Evolutionary conservation across 2,329 filamentous ascomycete genomes (phyloP).

Genomic region (Juglanconis sp.): DNA sequence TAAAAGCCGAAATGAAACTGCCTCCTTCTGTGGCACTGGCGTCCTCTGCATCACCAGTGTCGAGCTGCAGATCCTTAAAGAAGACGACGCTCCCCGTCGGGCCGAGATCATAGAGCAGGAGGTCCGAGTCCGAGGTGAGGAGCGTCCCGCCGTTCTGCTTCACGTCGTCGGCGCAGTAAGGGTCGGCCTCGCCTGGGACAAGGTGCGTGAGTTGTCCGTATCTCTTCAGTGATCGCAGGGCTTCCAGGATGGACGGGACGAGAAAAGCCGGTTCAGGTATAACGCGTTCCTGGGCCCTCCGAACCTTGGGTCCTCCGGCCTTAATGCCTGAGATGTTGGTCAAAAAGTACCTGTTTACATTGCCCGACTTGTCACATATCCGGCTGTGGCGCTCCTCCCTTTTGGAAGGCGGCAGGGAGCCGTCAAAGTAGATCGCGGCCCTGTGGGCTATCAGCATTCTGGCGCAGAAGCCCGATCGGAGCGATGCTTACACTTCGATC

Average conservation of each 20-base stretch:
- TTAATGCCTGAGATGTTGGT: conserved; percentile 23
- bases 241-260: conserved; percentile 73
- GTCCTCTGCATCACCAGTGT: too few species aligned
- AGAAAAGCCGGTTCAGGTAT: conserved; percentile 61
- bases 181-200: conserved; percentile 82
- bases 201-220: conserved; percentile 49
- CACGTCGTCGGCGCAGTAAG: conserved; percentile 69
- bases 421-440: conserved; percentile 79
- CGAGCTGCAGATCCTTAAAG: conserved; percentile 57
- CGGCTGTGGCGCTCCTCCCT: conserved; percentile 58
- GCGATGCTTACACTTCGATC: conserved; percentile 14
- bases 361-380: conserved; percentile 53
- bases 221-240: conserved; percentile 45
- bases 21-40: conserved; percentile 4
- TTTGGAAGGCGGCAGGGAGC: conserved; percentile 70
- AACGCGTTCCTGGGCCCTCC: neutral
- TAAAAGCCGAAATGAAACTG: conserved; percentile 22
- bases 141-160: conserved; percentile 52
- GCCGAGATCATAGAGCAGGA: conserved; percentile 72
- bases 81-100: conserved; percentile 61
- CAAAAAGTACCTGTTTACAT: conserved; percentile 49
- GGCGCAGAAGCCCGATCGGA: neutral
- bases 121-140: conserved; percentile 83
- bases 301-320: neutral
- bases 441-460: conserved; percentile 35